Percentiles rank a stretch among this genome's conserved stretches.
These are phyloP conservation scores for Helichrysum umbraculigerum DNA, from an alignment of 129 eudicot genomes.

Conservation along the genomic window DNA sequence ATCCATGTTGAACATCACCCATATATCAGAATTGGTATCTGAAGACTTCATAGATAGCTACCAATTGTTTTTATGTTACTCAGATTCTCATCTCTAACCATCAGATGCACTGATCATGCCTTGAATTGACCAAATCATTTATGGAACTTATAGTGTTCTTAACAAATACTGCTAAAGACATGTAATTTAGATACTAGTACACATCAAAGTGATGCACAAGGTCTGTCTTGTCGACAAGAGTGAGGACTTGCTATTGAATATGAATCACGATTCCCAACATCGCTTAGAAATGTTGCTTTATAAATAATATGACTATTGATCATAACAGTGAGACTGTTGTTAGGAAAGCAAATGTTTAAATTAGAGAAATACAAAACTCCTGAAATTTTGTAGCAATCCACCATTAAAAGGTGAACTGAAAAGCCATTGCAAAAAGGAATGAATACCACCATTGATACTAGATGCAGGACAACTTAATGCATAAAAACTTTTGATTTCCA, in stretches of 20 bases:
- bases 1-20: not conserved
- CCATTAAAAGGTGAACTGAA: not conserved
- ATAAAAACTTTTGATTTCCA: constrained; percentile 1
- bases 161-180: too few species aligned
- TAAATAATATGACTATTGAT: too few species aligned
- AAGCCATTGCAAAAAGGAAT: not conserved
- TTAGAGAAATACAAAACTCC: not conserved
- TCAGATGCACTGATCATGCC: too few species aligned
- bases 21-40: not conserved
- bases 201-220: too few species aligned
- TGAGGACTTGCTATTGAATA: not conserved
- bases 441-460: not conserved
- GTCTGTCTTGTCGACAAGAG: too few species aligned
- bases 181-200: too few species aligned
- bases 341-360: not conserved
- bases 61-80: not conserved
- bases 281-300: too few species aligned
- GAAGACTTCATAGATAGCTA: not conserved
- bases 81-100: too few species aligned
- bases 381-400: not conserved
- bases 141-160: too few species aligned
- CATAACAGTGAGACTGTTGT: not conserved
- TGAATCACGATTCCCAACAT: not conserved
- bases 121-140: too few species aligned
- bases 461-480: not conserved